Base-by-base conservation (phyloP, 495 filamentous ascomycete species). In the Trichoderma reesei region DNA sequence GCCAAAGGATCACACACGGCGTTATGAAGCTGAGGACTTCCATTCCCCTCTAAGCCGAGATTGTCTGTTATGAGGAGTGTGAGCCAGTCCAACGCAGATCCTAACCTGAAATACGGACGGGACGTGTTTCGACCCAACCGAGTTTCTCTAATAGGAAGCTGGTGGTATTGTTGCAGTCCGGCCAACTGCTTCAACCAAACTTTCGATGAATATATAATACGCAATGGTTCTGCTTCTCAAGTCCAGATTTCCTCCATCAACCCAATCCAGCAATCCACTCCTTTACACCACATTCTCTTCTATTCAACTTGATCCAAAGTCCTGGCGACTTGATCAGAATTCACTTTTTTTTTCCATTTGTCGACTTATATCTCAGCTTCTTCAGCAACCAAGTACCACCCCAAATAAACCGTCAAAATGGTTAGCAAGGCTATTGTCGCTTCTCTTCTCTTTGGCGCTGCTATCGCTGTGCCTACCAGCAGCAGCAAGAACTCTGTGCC, bases 361-460 rank as follows among this genome's bases (percentile, higher is more conserved):
- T 26, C 26, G 26, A 26, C 26, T 26, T 1, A 26, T 26, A 26
- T 26, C 26, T 26, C 26, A 26, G 26, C 26, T 26, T 26, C 26
- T 26, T 26, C 26, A 26, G 26, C 26, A 26, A 26, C 26, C 26
- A 26, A 26, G 26, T 26, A 26, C 26, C 26, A 26, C 26, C 26
- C 26, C 26, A 26, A 26, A 26, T 26, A 26, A 56, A 33, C 51
- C 10, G 18, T 56, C 51, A 56, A 56, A 34, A 56, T 56, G 51
- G 51, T 56, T 31, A 56, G 34, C 51, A 56, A 56, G 51, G 51
- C 51, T 56, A 56, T 56, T 14, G 6, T 56, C 11, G 51, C 51
- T 56, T 56, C 51, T 56, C 51, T 56, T 11, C 51, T 56, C 26
- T 9, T 56, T 56, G 51, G 51, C 51, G 51, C 51, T 34, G 51